Evolutionary conservation across 2,329 filamentous ascomycete genomes (phyloP), one percentile per base, ranked within the genome.

Genomic region (Fusarium gaditjirri): DNA sequence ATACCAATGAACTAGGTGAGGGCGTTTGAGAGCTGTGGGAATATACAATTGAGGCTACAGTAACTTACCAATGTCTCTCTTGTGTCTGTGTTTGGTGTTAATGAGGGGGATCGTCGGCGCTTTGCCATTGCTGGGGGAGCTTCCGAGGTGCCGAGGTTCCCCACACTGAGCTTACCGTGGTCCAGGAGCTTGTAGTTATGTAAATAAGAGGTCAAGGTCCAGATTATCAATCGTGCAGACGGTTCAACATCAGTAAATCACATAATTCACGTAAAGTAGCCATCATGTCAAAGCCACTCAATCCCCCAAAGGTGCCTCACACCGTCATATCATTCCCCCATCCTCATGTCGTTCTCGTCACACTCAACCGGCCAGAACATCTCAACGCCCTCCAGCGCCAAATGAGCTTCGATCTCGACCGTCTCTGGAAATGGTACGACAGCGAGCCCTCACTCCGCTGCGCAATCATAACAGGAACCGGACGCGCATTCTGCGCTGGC

Each of bases 401-500:
- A 8, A 83, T 84, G 76, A 87, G 90, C 79, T 78, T 80, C 60
- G 83, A 83, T 58, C 83, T 89, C 33, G 83, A 84, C 56, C 58
- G 71, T 7, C 81, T 88, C 17, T 91, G 85, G 84, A 78, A 80
- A 33, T 91, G 89, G 86, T 91, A 88, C 78, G 91, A 93, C 73
- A 78, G 77, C n/a, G 87, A 92, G 77, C 86, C 89, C 3, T 78
- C 80, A 3, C 84, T 93, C 46, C 87, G 88, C 52, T 90, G 88
- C 73, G 90, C 88, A 33, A 84, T 93, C 12, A 77, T 93, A 41
- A 92, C 90, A 1, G 91, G 91, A 27, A 81, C 82, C 0, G 90
- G 89, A 0, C 82, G 89, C 14, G 89, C 90, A 1, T 93, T 93
- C 73, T 92, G 90, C 77, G 90, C 90, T 0, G 91, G 91, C 10